Base-by-base conservation (phyloP, 2,329 filamentous ascomycete species). In the Talaromyces sp. region DNA sequence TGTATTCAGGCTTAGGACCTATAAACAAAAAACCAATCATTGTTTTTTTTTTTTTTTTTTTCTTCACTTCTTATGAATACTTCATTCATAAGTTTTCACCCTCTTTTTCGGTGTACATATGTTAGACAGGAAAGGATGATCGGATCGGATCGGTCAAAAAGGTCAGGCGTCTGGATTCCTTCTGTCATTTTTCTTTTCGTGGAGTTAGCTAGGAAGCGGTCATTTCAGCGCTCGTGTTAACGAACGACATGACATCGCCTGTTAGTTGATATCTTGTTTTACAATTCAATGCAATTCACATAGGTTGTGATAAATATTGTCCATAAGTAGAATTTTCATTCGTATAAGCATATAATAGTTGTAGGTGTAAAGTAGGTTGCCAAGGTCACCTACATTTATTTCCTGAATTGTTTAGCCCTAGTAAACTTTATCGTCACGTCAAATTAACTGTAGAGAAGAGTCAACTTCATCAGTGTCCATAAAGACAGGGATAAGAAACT, bases 91-190 rank as follows among this genome's bases (percentile, higher is more conserved):
- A 7, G 1, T 46, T 29, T 55, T 19, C n/a, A n/a, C n/a, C n/a
- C n/a, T 61, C 24, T 35, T 43, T 26, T 61, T 61, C 59, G 21
- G 56, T 61, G 59, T 55, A 61, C 51, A 61, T 61, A 58, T 27
- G 32, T 61, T 38, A 38, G 51, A n/a, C 46, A 54, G 13, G n/a
- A 49, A n/a, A 50, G 29, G 21, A 41, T n/a, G n/a, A 41, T 3
- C 31, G 17, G 24, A 29, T 51, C 41, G 41, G 29, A 50, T 51
- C 31, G 41, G 32, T 13, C 19, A 11, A 46, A 46, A 24, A 21
- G 43, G 43, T 19, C 32, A 14, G 26, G 43, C 35, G 29, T 55
- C 17, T 26, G 24, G 49, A 21, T 52, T 46, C 43, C 43, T 24
- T 24, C 19, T 46, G 43, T 52, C 49, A 17, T 17, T 52, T 26